Evolutionary conservation across 768 basidiomycete genomes (phyloP).

Genomic region (Gymnopilus junonius): DNA sequence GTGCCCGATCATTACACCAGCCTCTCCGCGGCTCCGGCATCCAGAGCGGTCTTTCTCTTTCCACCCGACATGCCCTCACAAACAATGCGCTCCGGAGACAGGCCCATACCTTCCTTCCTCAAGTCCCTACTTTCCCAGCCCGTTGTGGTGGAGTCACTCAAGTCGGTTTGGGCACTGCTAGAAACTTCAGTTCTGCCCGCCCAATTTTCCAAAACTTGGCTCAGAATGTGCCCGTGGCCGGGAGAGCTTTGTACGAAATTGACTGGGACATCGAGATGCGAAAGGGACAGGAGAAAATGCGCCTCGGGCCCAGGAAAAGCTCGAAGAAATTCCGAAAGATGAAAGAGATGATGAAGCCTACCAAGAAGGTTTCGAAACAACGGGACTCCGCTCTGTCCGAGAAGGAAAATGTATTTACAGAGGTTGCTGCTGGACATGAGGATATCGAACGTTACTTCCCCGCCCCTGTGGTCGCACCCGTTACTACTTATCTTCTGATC

Average conservation of each 20-base stretch:
- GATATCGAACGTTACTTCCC: slow-evolving; percentile 70
- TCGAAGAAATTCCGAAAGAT: slow-evolving; percentile 27
- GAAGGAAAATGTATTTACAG: slow-evolving; percentile 3
- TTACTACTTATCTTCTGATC: slow-evolving; percentile 72
- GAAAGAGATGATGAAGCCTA: slow-evolving; percentile 39
- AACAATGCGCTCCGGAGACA: slow-evolving; percentile 44
- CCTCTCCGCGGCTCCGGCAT: slow-evolving; percentile 40
- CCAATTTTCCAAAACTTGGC: slow-evolving; percentile 82
- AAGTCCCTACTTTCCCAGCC: slow-evolving; percentile 50
- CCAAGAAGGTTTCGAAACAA: background rate
- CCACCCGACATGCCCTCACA: slow-evolving; percentile 53
- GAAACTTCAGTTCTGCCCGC: slow-evolving; percentile 75
- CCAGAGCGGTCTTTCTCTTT: slow-evolving; percentile 59
- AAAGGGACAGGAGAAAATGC: slow-evolving; percentile 39
- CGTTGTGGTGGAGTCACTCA: slow-evolving; percentile 51
- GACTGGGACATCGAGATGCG: slow-evolving; percentile 66
- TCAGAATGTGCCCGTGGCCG: slow-evolving; percentile 79
- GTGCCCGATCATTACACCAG: slow-evolving; percentile 36
- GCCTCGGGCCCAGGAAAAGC: slow-evolving; percentile 21
- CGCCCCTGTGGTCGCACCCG: slow-evolving; percentile 33
- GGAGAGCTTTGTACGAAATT: slow-evolving; percentile 74
- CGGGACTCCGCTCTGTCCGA: slow-evolving; percentile 3
- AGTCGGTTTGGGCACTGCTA: slow-evolving; percentile 75
- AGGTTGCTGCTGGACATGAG: slow-evolving; percentile 15
- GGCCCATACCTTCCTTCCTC: slow-evolving; percentile 56